Base-by-base conservation (phyloP, 1,284 basidiomycete species). In the Malassezia equina region DNA sequence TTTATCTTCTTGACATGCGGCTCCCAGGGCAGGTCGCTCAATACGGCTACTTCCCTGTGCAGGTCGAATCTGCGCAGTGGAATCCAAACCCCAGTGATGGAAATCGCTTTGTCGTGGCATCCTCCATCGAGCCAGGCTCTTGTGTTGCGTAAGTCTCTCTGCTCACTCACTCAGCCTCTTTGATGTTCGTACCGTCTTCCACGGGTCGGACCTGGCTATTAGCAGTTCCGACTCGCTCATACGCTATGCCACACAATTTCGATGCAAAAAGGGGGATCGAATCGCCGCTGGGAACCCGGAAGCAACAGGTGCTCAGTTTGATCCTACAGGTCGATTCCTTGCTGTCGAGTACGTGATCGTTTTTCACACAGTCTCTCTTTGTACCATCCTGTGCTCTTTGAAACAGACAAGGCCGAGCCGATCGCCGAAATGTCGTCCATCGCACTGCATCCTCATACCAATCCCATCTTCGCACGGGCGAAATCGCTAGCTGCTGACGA, bases 1-100 rank as follows among this genome's bases (percentile, higher is more conserved):
- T 59, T n/a, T 55, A 44, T 27, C 28, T 59, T 11, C 17, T 44
- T 0, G 57, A 59, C 36, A 11, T 59, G 28, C 52, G 57, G 23
- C 28, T 51, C 12, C 51, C 57, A 2, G 27, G 28, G 13, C 47
- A 51, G 15, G 43, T 52, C 15, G 55, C 55, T 1, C 28, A 33
- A 5, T 36, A 32, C 7, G 44, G 42, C 24, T 55, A 25, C n/a
- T 51, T 59, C 15, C 34, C 28, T 12, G 50, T 19, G 9, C 55
- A 57, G 32, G 19, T 57, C 4, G 49, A 53, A 2, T 55, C 57
- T n/a, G 28, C 52, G n/a, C 49, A 47, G 13, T 59, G 47, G 48
- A 54, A 55, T 32, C 57, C 57, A 3, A 55, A 55, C 31, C 25
- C 39, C 21, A 39, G 52, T 27, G 57, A 59, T 27, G 52, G 52